Evolutionary conservation across 129 eudicot species (phyloP), one percentile per base, ranked within the genome.

Genomic region (Solidago caesia): DNA sequence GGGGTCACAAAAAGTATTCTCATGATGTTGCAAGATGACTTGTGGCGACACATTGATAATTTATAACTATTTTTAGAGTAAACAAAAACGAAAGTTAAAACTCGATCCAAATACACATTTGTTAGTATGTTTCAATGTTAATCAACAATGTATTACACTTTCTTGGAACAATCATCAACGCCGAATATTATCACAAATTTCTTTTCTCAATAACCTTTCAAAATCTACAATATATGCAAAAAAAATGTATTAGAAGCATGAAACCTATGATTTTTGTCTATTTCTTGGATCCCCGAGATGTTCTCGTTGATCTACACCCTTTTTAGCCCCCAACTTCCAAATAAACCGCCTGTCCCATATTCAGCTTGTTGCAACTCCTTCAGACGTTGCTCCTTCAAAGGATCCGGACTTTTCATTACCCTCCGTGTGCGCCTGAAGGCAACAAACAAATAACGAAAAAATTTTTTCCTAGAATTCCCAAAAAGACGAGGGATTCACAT

Each of bases 321-420:
- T 79, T 16, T 56, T 7, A 33, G 65, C 68, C 46, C 83, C 82
- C 69, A 75, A 60, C 62, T 86, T 89, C 53, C 85, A 90, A 91
- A 74, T 43, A 83, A 84, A 75, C 97, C 97, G 68, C 93, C 96
- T 42, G 98, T 86, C 79, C 98, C 98, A 6, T 87, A 77, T 76
- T 83, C 93, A 68, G 83, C 89, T 86, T 90, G 97, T 64, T 83
- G 92, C 84, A 94, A 63, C 85, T 94, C 98, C 75, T 87, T 94
- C 81, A 91, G 69, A 4, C 98, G 92, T 70, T 88, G 97, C 93
- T 94, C 98, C 75, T 90, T 96, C 55, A 94, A 85, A 39, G 97
- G 98, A 83, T 94, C 98, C 1, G 98, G 98, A n/a, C n/a, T n/a
- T n/a, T n/a, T n/a, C n/a, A n/a, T n/a, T n/a, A n/a, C n/a, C n/a